Conservation (phyloP, 2,329 filamentous ascomycete species). For the Penicillium sp. region DNA sequence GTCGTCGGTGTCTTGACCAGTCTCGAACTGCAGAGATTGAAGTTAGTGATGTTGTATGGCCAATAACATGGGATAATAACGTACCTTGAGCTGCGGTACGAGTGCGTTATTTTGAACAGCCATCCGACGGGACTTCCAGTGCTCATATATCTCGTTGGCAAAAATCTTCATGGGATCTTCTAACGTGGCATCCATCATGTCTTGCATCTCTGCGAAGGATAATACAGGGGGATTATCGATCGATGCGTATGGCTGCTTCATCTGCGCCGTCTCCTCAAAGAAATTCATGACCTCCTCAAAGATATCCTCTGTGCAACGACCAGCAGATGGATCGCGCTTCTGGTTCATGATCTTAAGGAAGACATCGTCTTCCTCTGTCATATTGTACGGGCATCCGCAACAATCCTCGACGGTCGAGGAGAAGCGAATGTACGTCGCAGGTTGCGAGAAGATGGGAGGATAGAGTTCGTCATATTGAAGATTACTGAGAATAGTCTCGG, state of each 20-base stretch:
- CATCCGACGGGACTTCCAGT: slow-evolving; percentile 76
- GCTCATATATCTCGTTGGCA: slow-evolving; percentile 79
- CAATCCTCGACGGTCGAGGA: slow-evolving; percentile 98
- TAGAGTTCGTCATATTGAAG: slow-evolving; percentile 90
- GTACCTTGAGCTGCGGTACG: slow-evolving; percentile 71
- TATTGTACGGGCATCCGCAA: slow-evolving; percentile 85
- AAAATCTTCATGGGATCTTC: slow-evolving; percentile 55
- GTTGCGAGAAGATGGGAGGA: slow-evolving; percentile 72
- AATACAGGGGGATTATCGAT: slow-evolving; percentile 83
- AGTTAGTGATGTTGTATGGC: slow-evolving; percentile 14
- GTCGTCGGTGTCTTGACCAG: slow-evolving; percentile 89
- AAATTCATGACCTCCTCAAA: slow-evolving; percentile 95
- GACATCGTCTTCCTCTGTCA: slow-evolving; percentile 84
- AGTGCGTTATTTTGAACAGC: slow-evolving; percentile 67
- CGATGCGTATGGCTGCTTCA: slow-evolving; percentile 82
- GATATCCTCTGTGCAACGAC: slow-evolving; percentile 77
- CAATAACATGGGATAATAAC: slow-evolving; percentile 9
- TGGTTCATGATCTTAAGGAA: slow-evolving; percentile 83
- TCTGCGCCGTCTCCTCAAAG: slow-evolving; percentile 81
- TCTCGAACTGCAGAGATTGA: slow-evolving; percentile 64
- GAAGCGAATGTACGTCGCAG: slow-evolving; percentile 92
- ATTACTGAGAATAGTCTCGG: slow-evolving; percentile 59
- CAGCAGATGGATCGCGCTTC: slow-evolving; percentile 59
- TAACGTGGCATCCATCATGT: slow-evolving; percentile 60
- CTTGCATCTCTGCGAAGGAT: slow-evolving; percentile 71